A percentile compares a stretch with the other conserved stretches of the same genome.
phyloP scores from a whole-genome alignment of 495 filamentous ascomycete species.

The Parmelia sp. region DNA sequence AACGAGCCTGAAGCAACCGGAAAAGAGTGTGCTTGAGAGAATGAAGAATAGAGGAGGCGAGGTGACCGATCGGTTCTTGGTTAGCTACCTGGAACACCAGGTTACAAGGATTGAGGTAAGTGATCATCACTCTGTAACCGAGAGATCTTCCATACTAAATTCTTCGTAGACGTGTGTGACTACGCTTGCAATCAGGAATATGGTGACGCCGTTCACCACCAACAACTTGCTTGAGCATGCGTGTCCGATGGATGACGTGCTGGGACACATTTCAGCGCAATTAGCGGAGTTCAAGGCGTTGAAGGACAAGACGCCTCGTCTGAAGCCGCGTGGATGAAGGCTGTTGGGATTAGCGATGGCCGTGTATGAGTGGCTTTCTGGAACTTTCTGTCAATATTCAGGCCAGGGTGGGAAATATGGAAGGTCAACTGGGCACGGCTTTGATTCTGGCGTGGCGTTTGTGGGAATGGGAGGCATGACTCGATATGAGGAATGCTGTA shows the following conservation, averaged over 20 bases:
- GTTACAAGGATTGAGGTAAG: conserved; percentile 90
- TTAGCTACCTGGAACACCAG: conserved; percentile 88
- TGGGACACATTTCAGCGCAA: conserved; percentile 43
- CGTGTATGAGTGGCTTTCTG: neutral
- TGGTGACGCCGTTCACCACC: conserved; percentile 50
- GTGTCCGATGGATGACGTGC: conserved; percentile 46
- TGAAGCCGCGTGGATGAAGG: neutral
- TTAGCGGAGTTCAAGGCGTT: conserved; percentile 47
- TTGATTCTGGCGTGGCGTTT: neutral
- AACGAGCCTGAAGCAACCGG: conserved; percentile 58
- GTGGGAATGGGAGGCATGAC: neutral
- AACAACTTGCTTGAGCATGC: conserved; percentile 44
- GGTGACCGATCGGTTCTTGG: conserved; percentile 74
- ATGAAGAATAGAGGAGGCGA: conserved; percentile 81
- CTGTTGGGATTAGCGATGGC: neutral
- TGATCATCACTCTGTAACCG: conserved; percentile 17
- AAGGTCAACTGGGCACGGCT: neutral
- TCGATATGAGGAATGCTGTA: neutral
- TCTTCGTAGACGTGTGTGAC: conserved; percentile 52
- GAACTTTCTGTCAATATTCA: neutral
- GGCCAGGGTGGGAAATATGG: neutral
- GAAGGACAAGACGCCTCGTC: conserved; percentile 34
- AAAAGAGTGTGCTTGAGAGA: conserved; percentile 72
- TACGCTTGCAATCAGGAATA: conserved; percentile 59
- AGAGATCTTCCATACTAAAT: conserved; percentile 21